Percentiles rank a stretch among this genome's conserved stretches.
These are phyloP conservation scores for Sarocladium kiliense DNA, from an alignment of 2,329 filamentous ascomycete genomes.

Conservation along the genomic window DNA sequence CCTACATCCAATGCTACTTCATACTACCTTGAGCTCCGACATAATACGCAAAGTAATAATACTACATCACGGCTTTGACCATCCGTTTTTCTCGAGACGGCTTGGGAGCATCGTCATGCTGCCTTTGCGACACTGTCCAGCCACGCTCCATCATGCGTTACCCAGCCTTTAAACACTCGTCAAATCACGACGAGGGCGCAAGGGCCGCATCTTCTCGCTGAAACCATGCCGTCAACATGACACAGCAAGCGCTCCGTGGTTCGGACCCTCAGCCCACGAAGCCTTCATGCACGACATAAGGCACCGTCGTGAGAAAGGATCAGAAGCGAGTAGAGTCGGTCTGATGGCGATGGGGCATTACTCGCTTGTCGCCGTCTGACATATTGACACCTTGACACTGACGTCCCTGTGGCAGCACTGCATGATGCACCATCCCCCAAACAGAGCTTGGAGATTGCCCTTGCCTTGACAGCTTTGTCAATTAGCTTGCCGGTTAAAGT, in stretches of 20 bases:
- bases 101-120: not conserved
- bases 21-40: too few species aligned
- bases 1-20: too few species aligned
- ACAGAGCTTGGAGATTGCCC: not conserved
- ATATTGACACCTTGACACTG: not conserved
- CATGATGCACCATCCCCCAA: not conserved
- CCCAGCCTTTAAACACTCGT: not conserved
- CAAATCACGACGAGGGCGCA: not conserved
- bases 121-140: not conserved
- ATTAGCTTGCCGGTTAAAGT: not conserved
- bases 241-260: not conserved
- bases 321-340: too few species aligned
- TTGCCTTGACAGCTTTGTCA: not conserved
- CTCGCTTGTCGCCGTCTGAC: not conserved
- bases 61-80: not conserved
- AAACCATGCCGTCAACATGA: constrained; percentile 6
- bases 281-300: not conserved
- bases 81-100: not conserved
- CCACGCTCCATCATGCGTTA: not conserved
- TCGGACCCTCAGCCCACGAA: not conserved
- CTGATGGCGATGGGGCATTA: not conserved
- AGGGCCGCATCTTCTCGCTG: not conserved
- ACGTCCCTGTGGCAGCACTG: not conserved
- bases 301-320: too few species aligned
- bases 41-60: too few species aligned